These are phyloP conservation scores for Rheum nobile DNA, from an alignment of 148 eudicot genomes.

Conservation along the genomic window DNA sequence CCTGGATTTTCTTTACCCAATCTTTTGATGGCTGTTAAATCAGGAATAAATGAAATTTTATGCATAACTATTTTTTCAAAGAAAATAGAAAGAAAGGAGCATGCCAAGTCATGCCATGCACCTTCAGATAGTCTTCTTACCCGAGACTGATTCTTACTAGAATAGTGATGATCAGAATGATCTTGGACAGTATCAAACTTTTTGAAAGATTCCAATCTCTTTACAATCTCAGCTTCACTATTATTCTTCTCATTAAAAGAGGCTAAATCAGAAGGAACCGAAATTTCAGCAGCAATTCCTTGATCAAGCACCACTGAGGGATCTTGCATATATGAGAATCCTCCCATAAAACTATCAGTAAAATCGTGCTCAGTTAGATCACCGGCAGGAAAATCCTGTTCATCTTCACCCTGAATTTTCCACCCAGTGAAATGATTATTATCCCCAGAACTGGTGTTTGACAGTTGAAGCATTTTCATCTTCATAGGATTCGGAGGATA, in stretches of 20 bases:
- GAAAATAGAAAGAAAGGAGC: background rate
- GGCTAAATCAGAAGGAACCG: constrained; percentile 6
- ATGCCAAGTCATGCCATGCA: background rate
- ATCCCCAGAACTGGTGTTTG: background rate
- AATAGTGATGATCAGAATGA: constrained; percentile 50
- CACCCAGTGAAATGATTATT: background rate
- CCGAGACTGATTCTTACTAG: background rate
- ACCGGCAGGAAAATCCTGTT: background rate
- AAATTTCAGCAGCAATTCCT: constrained; percentile 20
- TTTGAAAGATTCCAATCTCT: constrained; percentile 38
- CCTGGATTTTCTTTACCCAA: constrained; percentile 69
- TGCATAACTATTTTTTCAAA: background rate
- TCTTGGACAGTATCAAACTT: constrained; percentile 68
- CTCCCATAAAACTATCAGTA: constrained; percentile 1
- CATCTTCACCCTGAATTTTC: background rate
- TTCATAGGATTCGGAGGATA: background rate
- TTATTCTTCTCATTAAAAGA: constrained; percentile 14
- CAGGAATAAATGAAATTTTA: constrained; percentile 5
- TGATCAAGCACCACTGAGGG: constrained; percentile 13
- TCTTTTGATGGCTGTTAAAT: constrained; percentile 40
- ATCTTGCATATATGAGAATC: background rate
- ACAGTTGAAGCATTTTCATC: background rate
- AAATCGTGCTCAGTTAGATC: background rate
- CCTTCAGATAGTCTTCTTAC: background rate
- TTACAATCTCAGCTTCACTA: constrained; percentile 28